A percentile compares a stretch with the other conserved stretches of the same genome.
Conservation (phyloP, 768 basidiomycete species). For the Leccinum disarticulatum region DNA sequence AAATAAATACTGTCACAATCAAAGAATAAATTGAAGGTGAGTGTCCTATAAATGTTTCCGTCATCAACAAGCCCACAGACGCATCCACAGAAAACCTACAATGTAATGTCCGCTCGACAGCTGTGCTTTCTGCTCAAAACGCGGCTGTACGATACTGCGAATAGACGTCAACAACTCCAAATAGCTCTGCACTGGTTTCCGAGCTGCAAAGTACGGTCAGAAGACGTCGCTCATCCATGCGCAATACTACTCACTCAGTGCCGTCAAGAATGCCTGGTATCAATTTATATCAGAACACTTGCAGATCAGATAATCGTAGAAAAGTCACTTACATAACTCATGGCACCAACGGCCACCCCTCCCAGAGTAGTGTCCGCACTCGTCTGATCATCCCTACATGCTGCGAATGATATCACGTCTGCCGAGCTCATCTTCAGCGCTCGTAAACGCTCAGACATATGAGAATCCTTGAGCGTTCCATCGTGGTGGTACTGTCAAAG, state of each 20-base stretch:
- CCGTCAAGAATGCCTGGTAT: slow-evolving; percentile 57
- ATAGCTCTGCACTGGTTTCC: slow-evolving; percentile 62
- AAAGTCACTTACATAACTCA: slow-evolving; percentile 64
- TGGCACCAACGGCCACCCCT: slow-evolving; percentile 71
- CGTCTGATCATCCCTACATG: slow-evolving; percentile 68
- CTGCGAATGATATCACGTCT: slow-evolving; percentile 81
- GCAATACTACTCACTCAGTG: slow-evolving; percentile 42
- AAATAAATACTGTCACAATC: slow-evolving; percentile 12
- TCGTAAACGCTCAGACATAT: slow-evolving; percentile 35
- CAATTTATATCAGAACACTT: slow-evolving; percentile 3
- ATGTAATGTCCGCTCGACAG: slow-evolving; percentile 72
- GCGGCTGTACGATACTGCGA: slow-evolving; percentile 56
- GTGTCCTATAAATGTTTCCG: slow-evolving; percentile 23
- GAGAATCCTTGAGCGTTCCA: slow-evolving; percentile 49
- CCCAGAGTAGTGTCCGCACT: slow-evolving; percentile 68
- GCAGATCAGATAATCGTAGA: background rate
- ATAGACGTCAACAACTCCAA: slow-evolving; percentile 58
- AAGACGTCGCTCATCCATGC: background rate
- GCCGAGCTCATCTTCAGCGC: slow-evolving; percentile 57
- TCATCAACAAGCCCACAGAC: background rate
- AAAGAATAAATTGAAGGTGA: slow-evolving; percentile 31
- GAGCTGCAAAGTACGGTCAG: slow-evolving; percentile 27
- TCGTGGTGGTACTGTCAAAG: slow-evolving; percentile 54
- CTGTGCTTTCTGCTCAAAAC: slow-evolving; percentile 72
- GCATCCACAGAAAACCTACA: slow-evolving; percentile 31